Evolutionary conservation across 768 basidiomycete genomes (phyloP).

Genomic region (Heimioporus sp.): DNA sequence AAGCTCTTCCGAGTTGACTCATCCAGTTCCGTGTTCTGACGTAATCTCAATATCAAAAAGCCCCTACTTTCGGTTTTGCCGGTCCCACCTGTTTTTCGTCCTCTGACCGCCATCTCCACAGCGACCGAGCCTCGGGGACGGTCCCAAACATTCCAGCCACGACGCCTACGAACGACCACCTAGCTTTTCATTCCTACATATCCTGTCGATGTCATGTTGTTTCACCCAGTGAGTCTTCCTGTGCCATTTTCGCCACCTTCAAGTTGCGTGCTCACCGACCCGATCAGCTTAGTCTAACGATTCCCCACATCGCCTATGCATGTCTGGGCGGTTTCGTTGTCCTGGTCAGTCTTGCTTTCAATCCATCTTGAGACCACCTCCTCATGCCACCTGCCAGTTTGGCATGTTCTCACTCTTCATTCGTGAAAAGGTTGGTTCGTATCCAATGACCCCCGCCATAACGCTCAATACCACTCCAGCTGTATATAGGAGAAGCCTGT

Average conservation of each 20-base stretch:
- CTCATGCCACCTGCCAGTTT: slow-evolving; percentile 48
- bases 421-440: slow-evolving; percentile 68
- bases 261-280: slow-evolving; percentile 1
- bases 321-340: slow-evolving; percentile 82
- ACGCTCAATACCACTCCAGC: slow-evolving; percentile 33
- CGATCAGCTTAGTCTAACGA: slow-evolving; percentile 45
- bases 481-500: slow-evolving; percentile 95
- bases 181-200: not conserved
- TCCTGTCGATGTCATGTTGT: slow-evolving; percentile 40
- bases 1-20: not conserved
- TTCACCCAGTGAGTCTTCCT: slow-evolving; percentile 44
- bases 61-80: not conserved
- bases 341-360: slow-evolving; percentile 43
- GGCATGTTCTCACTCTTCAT: slow-evolving; percentile 94
- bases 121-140: slow-evolving; percentile 1
- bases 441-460: not conserved
- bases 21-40: slow-evolving; percentile 11
- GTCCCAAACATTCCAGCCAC: not conserved
- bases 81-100: not conserved
- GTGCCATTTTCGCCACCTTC: not conserved
- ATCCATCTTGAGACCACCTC: not conserved
- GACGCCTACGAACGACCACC: slow-evolving; percentile 3
- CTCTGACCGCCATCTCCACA: slow-evolving; percentile 4
- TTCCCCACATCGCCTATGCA: slow-evolving; percentile 75
- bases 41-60: slow-evolving; percentile 6